Evolutionary conservation across 164 flowering plant genomes (phyloP).

Genomic region (Liquidambar formosana): DNA sequence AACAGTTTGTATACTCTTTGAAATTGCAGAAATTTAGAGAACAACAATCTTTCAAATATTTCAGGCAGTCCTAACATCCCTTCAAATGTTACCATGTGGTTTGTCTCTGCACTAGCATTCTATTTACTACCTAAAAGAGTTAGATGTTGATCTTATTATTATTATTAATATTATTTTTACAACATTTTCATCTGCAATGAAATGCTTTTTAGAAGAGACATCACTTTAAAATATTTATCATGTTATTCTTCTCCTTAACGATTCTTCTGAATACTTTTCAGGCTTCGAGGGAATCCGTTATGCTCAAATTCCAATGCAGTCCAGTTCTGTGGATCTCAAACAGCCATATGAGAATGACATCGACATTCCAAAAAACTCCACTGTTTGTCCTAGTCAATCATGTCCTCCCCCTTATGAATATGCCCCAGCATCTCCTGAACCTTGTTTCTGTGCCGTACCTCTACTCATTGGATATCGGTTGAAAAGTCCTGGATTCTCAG

Average conservation of each 20-base stretch:
- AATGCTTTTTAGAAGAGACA: neutral
- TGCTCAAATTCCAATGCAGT: conserved; percentile 39
- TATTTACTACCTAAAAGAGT: neutral
- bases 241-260: neutral
- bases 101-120: conserved; percentile 24
- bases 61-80: conserved; percentile 48
- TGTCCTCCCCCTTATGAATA: conserved; percentile 67
- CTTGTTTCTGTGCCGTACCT: conserved; percentile 80
- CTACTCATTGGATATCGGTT: conserved; percentile 73
- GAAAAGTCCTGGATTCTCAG: conserved; percentile 84
- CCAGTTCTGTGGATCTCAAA: conserved; percentile 49
- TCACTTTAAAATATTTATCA: neutral
- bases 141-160: neutral
- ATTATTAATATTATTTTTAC: too few relatives aligned
- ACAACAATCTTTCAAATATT: conserved; percentile 54
- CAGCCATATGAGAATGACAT: conserved; percentile 13
- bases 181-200: neutral
- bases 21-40: conserved; percentile 62
- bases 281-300: conserved; percentile 80
- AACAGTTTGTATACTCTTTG: conserved; percentile 1
- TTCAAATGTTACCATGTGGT: conserved; percentile 70
- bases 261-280: conserved; percentile 20
- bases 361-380: conserved; percentile 10
- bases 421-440: conserved; percentile 38
- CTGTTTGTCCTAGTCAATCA: conserved; percentile 30